A percentile compares a stretch with the other conserved stretches of the same genome.
Evolutionary conservation across 768 basidiomycete genomes (phyloP).

Genomic region (Rhizopogon vesiculosus): DNA sequence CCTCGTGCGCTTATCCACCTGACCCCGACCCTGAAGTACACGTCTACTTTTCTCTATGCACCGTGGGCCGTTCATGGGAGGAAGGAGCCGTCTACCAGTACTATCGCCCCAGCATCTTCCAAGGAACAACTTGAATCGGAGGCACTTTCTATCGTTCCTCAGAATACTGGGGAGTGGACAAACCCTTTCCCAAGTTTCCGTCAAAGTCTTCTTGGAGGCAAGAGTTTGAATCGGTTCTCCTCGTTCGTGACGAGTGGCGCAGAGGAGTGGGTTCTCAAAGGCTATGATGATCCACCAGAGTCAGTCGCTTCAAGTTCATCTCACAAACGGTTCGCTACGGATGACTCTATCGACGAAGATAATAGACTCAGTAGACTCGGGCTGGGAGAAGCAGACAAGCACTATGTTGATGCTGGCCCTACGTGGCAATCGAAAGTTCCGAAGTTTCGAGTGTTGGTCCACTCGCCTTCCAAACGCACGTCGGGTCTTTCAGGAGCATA

Average conservation of each 20-base stretch:
- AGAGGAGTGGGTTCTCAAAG: slow-evolving; percentile 78
- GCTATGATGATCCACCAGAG: slow-evolving; percentile 34
- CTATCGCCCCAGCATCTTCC: slow-evolving; percentile 46
- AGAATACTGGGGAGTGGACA: slow-evolving; percentile 68
- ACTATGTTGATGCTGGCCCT: slow-evolving; percentile 67
- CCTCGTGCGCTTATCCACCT: background rate
- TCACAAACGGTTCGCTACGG: slow-evolving; percentile 23
- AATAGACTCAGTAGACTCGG: slow-evolving; percentile 36
- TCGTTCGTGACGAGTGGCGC: slow-evolving; percentile 84
- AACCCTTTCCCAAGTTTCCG: slow-evolving; percentile 60
- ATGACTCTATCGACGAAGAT: slow-evolving; percentile 38
- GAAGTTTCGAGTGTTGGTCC: slow-evolving; percentile 68
- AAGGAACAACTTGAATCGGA: slow-evolving; percentile 9
- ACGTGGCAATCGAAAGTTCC: slow-evolving; percentile 74
- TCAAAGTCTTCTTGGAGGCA: slow-evolving; percentile 69
- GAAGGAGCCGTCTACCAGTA: slow-evolving; percentile 36
- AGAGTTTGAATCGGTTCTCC: slow-evolving; percentile 79
- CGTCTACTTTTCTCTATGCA: slow-evolving; percentile 53
- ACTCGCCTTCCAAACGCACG: slow-evolving; percentile 74
- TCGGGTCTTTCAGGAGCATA: slow-evolving; percentile 66
- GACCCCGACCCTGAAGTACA: slow-evolving; percentile 44
- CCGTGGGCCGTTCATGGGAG: slow-evolving; percentile 28
- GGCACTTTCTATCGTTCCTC: slow-evolving; percentile 46
- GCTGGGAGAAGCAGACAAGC: slow-evolving; percentile 56
- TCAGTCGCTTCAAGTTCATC: slow-evolving; percentile 14